Conservation (phyloP, 257 asterid genomes). For the Solanum sparsipilum region DNA sequence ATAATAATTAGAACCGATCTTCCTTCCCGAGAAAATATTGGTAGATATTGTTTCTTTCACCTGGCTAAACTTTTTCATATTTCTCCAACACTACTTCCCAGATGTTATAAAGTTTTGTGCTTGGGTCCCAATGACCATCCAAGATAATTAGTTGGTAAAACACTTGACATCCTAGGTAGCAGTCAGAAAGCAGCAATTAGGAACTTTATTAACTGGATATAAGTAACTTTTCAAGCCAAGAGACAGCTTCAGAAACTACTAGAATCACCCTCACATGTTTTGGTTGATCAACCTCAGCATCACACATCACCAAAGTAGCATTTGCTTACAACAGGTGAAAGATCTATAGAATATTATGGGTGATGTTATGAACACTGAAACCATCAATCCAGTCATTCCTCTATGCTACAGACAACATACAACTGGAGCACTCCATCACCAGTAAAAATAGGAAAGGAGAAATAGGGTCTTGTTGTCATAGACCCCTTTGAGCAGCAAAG, state of each 20-base stretch:
- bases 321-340: neutral
- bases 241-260: neutral
- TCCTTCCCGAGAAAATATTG: neutral
- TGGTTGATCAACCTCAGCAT: neutral
- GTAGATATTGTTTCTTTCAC: neutral
- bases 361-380: neutral
- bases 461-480: neutral
- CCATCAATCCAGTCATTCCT: neutral
- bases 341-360: neutral
- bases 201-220: neutral
- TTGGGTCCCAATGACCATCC: neutral
- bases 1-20: neutral
- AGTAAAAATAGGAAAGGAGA: neutral
- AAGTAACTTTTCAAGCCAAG: neutral
- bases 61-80: neutral
- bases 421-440: neutral
- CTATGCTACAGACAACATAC: neutral
- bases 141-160: neutral
- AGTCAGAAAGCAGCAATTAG: neutral
- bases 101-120: neutral
- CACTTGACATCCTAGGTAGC: neutral
- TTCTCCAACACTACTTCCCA: neutral
- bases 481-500: neutral
- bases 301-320: neutral
- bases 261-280: neutral